phyloP scores from a whole-genome alignment of 2,329 filamentous ascomycete genomes.

The Colletotrichum orbiculare region DNA sequence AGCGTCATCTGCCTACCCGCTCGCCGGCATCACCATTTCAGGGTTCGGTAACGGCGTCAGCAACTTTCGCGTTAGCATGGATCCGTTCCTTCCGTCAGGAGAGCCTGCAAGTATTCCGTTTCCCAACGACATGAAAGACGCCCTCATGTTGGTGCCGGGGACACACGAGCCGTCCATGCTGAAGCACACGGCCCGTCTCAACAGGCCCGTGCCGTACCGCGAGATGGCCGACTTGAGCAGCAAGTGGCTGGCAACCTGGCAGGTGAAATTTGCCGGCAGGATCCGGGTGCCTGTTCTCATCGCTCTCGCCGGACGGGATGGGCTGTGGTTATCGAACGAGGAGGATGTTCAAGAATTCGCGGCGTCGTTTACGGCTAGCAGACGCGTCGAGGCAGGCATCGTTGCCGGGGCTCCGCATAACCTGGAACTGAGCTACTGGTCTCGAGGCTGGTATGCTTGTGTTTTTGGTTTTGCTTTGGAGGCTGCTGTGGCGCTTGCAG shows the following conservation, averaged over 20 bases:
- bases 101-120: conserved; percentile 11
- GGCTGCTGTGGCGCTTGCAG: no score
- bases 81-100: conserved; percentile 1
- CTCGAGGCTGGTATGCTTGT: no score
- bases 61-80: neutral
- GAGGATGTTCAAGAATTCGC: no score
- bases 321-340: no score
- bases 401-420: no score
- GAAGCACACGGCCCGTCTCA: conserved; percentile 31
- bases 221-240: conserved; percentile 31
- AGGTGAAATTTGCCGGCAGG: conserved; percentile 19
- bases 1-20: conserved; percentile 32
- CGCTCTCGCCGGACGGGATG: no score
- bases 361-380: no score
- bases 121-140: conserved; percentile 33
- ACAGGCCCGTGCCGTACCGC: conserved; percentile 30
- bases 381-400: no score
- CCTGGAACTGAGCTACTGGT: no score
- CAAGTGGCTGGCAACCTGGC: conserved; percentile 31
- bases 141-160: conserved; percentile 33
- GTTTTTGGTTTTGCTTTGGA: no score
- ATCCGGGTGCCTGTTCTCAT: conserved; percentile 38
- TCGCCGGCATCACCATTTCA: conserved; percentile 38
- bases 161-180: conserved; percentile 36
- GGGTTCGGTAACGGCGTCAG: conserved; percentile 38